Evolutionary conservation across 306 rosid species (phyloP).

Genomic region (Citrullus amarus): DNA sequence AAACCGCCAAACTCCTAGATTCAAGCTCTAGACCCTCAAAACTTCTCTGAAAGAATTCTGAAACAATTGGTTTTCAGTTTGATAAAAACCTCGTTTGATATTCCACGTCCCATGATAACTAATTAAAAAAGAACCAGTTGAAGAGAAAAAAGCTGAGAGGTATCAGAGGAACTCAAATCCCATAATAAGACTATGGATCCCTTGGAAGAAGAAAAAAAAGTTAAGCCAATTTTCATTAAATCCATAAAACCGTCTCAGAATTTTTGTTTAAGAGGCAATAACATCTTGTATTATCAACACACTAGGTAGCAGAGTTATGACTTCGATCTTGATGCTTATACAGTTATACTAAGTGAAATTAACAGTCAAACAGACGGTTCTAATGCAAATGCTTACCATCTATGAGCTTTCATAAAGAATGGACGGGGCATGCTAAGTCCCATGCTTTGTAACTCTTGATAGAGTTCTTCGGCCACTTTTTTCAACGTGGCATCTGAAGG

Average conservation of each 20-base stretch:
- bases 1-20: not conserved
- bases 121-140: not conserved
- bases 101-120: not conserved
- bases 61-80: not conserved
- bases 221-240: no score
- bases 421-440: constrained; percentile 44
- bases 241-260: no score
- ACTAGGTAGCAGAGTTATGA: not conserved
- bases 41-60: not conserved
- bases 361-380: not conserved
- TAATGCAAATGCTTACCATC: constrained; percentile 53
- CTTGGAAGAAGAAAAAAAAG: not conserved
- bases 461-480: constrained; percentile 68
- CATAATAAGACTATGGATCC: not conserved
- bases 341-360: not conserved
- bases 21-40: not conserved
- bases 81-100: not conserved
- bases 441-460: constrained; percentile 49
- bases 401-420: constrained; percentile 65
- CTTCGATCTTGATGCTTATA: not conserved
- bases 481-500: constrained; percentile 46
- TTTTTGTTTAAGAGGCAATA: not conserved
- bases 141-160: not conserved
- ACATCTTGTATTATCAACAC: not conserved
- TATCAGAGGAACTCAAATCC: not conserved